Evolutionary conservation across 2,329 filamentous ascomycete species (phyloP).

Genomic region (Aspergillus sp.): DNA sequence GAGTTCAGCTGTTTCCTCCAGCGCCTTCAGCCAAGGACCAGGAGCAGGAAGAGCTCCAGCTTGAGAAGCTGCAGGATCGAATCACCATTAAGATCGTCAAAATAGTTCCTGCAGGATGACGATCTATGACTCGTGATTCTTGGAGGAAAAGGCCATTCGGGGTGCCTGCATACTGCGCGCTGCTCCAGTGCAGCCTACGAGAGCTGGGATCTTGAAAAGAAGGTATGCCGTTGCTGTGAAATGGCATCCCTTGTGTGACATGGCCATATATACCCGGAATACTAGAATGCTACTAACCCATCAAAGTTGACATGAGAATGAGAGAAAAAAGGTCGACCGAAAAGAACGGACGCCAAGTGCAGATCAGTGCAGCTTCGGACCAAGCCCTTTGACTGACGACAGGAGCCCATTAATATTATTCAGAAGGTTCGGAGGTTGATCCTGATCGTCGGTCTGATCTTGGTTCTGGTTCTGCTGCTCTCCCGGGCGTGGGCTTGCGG

Average conservation of each 20-base stretch:
- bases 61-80: conserved; percentile 4
- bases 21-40: not conserved
- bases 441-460: not conserved
- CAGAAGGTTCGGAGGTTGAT: not conserved
- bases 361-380: not conserved
- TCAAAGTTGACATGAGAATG: not conserved
- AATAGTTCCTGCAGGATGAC: conserved; percentile 13
- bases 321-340: not conserved
- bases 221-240: not conserved
- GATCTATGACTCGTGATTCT: not conserved
- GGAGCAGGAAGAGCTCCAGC: not conserved
- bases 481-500: not conserved
- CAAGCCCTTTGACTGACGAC: not conserved
- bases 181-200: too few relatives aligned
- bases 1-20: too few relatives aligned
- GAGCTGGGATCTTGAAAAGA: not conserved
- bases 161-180: too few relatives aligned
- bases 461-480: not conserved
- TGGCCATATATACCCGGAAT: not conserved
- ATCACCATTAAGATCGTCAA: not conserved
- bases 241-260: not conserved
- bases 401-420: not conserved
- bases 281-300: not conserved
- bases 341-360: not conserved
- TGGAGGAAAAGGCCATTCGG: too few relatives aligned